Base-by-base conservation (phyloP, 202 grass and related monocot species). In the Carex arenaria region DNA sequence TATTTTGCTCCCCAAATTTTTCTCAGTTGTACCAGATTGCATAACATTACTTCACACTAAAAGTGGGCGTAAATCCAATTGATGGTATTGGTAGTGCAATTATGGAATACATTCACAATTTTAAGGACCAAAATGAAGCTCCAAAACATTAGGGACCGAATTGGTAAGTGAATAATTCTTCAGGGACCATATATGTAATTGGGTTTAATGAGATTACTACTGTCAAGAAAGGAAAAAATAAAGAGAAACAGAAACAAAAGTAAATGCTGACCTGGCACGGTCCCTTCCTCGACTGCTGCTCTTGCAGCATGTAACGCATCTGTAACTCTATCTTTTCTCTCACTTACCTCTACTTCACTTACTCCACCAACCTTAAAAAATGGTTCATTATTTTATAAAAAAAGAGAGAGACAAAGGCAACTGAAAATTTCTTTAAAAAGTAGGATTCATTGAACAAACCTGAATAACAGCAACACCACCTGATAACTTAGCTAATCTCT, bases 271-370 rank as follows among this genome's bases (percentile, higher is more conserved):
- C 95, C 95, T 83, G 92, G 92, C 81, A 98, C 86, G 64, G 94
- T 93, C 64, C 95, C 95, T 88, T 98, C 92, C 87, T 93, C 91
- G 57, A 92, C 86, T 78, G 95, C 95, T 80, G 92, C 92, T 82
- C 77, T 87, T 74, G 92, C 88, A 40, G 95, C 90, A 90, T 98
- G 89, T 87, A 98, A 72, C 86, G 95, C 95, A 86, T 98, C 95
- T 62, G 90, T 95, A 42, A 98, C 95, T 84, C 92, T 95, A 84
- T 95, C 95, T 79, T 98, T 98, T 84, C 88, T 98, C 87, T 98
- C 95, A 79, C 95, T 86, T 90, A 92, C 92, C 91, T 98, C 95
- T 86, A 82, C 87, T 74, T 98, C 92, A 43, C 92, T 98, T 78
- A 89, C 87, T 86, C 95, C 92, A 80, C 95, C 95, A 82, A 98